phyloP scores from a whole-genome alignment of 345 rosid genomes.

The Alliaria petiolata region DNA sequence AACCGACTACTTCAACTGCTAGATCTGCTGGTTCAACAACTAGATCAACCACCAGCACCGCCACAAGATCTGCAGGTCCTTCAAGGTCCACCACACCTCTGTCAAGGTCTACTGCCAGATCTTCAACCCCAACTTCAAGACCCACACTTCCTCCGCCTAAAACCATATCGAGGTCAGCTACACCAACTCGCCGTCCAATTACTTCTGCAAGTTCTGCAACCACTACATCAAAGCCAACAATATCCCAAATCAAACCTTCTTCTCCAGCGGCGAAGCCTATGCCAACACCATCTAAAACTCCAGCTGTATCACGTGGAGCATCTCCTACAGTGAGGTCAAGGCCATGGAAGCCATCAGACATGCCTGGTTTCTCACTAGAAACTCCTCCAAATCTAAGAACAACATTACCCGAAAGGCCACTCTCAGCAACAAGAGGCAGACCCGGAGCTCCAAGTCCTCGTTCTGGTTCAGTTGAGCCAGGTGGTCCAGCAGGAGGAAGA shows the following conservation, averaged over 20 bases:
- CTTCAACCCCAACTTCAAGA: slow-evolving; percentile 87
- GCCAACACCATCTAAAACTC: slow-evolving; percentile 44
- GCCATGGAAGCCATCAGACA: slow-evolving; percentile 98
- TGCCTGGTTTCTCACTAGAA: slow-evolving; percentile 95
- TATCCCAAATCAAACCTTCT: slow-evolving; percentile 50
- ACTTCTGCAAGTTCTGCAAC: slow-evolving; percentile 45
- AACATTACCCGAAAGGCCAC: slow-evolving; percentile 78
- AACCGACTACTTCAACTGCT: slow-evolving; percentile 41
- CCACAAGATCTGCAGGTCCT: slow-evolving; percentile 49
- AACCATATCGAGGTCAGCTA: slow-evolving; percentile 68
- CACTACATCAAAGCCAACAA: slow-evolving; percentile 28
- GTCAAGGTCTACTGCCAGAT: slow-evolving; percentile 70
- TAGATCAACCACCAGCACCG: slow-evolving; percentile 37
- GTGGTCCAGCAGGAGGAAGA: slow-evolving; percentile 52
- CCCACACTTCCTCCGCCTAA: slow-evolving; percentile 66
- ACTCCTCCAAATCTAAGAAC: slow-evolving; percentile 98
- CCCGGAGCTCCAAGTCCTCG: slow-evolving; percentile 94
- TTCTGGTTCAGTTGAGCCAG: slow-evolving; percentile 82
- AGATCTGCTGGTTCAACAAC: slow-evolving; percentile 38
- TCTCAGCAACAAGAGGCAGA: slow-evolving; percentile 94
- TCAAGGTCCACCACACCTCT: slow-evolving; percentile 82
- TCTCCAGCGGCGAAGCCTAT: slow-evolving; percentile 44
- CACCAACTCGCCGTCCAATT: slow-evolving; percentile 84
- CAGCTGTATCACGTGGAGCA: slow-evolving; percentile 59
- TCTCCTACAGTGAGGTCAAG: slow-evolving; percentile 79